Conservation (phyloP, 139 green algal species). For the Coccomyxa sp. region DNA sequence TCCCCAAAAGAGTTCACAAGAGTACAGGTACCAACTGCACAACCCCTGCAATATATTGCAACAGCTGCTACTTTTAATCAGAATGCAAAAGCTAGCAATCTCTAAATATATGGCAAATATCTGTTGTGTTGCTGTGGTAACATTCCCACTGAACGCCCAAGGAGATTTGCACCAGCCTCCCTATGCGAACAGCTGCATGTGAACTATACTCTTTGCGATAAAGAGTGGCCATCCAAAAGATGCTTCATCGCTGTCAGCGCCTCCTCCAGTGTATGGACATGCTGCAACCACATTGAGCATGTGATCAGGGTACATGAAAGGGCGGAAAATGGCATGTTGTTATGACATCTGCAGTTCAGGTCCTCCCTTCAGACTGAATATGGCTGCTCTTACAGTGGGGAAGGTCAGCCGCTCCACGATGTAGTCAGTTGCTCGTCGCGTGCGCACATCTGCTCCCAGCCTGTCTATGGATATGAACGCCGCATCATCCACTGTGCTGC, state of each 20-base stretch:
- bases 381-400: neutral
- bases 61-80: no score
- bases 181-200: no score
- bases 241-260: conserved; percentile 17
- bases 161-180: no score
- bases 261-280: conserved; percentile 50
- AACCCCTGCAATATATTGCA: no score
- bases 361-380: neutral
- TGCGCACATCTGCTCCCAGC: conserved; percentile 79
- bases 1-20: no score
- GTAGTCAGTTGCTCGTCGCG: conserved; percentile 70
- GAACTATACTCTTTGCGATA: no score
- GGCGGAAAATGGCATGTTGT: neutral
- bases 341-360: neutral
- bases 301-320: no score
- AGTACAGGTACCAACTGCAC: no score
- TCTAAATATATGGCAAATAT: no score
- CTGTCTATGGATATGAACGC: conserved; percentile 92
- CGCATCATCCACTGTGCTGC: conserved; percentile 54
- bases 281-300: conserved; percentile 6
- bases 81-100: no score
- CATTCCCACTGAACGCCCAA: no score
- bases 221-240: neutral
- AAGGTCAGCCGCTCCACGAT: conserved; percentile 76
- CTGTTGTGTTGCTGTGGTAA: no score